A percentile compares a stretch with the other conserved stretches of the same genome.
These are phyloP conservation scores for Tolypocladium guangdongense DNA, from an alignment of 2,329 filamentous ascomycete genomes.

Conservation along the genomic window DNA sequence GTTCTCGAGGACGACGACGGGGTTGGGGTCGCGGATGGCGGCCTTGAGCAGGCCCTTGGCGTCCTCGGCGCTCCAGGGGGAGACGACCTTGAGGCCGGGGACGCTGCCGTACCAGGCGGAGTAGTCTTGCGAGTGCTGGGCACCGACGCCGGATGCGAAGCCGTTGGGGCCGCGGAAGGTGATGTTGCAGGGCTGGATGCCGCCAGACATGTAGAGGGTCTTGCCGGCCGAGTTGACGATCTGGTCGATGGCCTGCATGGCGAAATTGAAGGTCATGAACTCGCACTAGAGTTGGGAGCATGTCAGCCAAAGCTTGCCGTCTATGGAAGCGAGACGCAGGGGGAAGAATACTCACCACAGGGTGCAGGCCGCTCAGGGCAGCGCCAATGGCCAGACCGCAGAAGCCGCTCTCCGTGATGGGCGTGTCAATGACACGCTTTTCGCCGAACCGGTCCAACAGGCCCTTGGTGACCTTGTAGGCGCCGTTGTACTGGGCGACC, in stretches of 20 bases:
- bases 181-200: conserved; percentile 99
- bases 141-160: conserved; percentile 88
- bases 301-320: neutral
- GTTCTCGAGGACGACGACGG: conserved; percentile 84
- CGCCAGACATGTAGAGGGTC: conserved; percentile 99
- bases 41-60: conserved; percentile 97
- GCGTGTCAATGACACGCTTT: conserved; percentile 94
- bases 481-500: conserved; percentile 99
- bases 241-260: conserved; percentile 99
- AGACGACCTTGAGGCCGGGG: conserved; percentile 91
- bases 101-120: conserved; percentile 98
- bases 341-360: conserved; percentile 58
- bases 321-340: neutral
- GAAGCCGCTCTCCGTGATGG: conserved; percentile 97
- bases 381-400: conserved; percentile 87
- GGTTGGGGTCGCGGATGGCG: conserved; percentile 96
- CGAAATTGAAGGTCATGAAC: conserved; percentile 99
- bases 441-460: conserved; percentile 94
- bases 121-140: conserved; percentile 99
- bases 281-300: conserved; percentile 54
- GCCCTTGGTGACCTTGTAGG: conserved; percentile 99
- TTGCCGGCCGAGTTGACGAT: conserved; percentile 98
- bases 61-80: conserved; percentile 93
- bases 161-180: conserved; percentile 99
- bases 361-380: conserved; percentile 86